Evolutionary conservation across 2,329 filamentous ascomycete genomes (phyloP).

Genomic region (Phaeosphaeriaceae sp.): DNA sequence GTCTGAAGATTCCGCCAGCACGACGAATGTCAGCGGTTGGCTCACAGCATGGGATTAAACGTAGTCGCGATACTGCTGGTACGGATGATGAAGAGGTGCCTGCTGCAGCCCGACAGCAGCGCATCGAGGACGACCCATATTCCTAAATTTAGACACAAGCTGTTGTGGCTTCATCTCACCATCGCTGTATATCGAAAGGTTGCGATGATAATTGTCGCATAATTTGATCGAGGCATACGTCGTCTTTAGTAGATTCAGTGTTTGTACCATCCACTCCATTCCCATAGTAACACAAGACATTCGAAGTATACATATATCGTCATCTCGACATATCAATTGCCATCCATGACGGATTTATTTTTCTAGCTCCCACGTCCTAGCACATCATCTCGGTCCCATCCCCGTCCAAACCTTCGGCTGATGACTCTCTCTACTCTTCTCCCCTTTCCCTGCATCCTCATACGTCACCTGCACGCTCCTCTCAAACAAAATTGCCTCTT

Average conservation of each 20-base stretch:
- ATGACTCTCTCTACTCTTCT: not conserved
- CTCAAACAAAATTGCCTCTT: slow-evolving; percentile 28
- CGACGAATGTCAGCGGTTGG: not conserved
- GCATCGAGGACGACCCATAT: not conserved
- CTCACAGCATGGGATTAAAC: not conserved
- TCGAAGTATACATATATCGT: too few species aligned
- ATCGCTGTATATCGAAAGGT: too few species aligned
- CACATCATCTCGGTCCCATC: not conserved
- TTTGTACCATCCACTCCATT: too few species aligned
- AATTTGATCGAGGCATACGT: too few species aligned
- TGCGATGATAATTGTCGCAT: too few species aligned
- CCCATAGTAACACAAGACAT: too few species aligned
- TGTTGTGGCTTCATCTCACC: not conserved
- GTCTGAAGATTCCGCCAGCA: too few species aligned
- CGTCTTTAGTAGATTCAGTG: too few species aligned
- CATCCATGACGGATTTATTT: too few species aligned
- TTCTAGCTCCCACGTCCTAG: too few species aligned
- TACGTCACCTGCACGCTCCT: slow-evolving; percentile 25
- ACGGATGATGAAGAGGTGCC: not conserved
- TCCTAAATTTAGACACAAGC: not conserved
- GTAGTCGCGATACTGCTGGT: not conserved
- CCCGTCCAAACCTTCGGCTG: slow-evolving; percentile 1
- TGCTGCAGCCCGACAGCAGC: not conserved
- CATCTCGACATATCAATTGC: too few species aligned
- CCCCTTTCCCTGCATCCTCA: slow-evolving; percentile 1